Conservation (phyloP, 768 basidiomycete genomes). For the Mycena vulgaris region DNA sequence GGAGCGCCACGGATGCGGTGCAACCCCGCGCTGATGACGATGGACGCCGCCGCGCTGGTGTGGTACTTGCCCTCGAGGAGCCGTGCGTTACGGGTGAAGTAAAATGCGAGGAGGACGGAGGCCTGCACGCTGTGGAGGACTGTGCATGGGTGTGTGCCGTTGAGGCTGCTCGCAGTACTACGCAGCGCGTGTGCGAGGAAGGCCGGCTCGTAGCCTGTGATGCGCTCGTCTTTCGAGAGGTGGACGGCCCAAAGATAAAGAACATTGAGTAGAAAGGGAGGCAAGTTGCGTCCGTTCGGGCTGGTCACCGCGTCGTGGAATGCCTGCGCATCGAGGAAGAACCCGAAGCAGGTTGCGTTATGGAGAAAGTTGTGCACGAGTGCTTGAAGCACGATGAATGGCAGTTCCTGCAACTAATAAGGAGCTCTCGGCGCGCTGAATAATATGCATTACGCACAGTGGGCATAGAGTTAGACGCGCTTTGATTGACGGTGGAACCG, state of each 20-base stretch:
- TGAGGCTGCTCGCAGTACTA: constrained; percentile 46
- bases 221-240: constrained; percentile 42
- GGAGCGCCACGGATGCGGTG: constrained; percentile 32
- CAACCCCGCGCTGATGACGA: constrained; percentile 47
- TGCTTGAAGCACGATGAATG: constrained; percentile 34
- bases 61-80: constrained; percentile 60
- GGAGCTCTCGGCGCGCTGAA: neutral
- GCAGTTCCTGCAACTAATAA: constrained; percentile 16
- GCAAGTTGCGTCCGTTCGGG: constrained; percentile 11
- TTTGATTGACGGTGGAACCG: neutral
- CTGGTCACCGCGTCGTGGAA: constrained; percentile 51
- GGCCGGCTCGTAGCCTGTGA: constrained; percentile 45
- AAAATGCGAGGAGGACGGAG: constrained; percentile 60
- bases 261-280: constrained; percentile 45
- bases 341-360: constrained; percentile 56
- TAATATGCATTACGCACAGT: constrained; percentile 11
- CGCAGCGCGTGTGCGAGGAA: constrained; percentile 55
- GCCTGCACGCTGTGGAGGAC: constrained; percentile 55
- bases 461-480: constrained; percentile 10
- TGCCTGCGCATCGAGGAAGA: constrained; percentile 61
- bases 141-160: constrained; percentile 49
- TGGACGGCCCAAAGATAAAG: constrained; percentile 46
- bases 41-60: constrained; percentile 54
- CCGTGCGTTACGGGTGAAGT: constrained; percentile 60
- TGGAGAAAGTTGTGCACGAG: constrained; percentile 52